phyloP scores from a whole-genome alignment of 306 rosid genomes.

The Senna siamea region DNA sequence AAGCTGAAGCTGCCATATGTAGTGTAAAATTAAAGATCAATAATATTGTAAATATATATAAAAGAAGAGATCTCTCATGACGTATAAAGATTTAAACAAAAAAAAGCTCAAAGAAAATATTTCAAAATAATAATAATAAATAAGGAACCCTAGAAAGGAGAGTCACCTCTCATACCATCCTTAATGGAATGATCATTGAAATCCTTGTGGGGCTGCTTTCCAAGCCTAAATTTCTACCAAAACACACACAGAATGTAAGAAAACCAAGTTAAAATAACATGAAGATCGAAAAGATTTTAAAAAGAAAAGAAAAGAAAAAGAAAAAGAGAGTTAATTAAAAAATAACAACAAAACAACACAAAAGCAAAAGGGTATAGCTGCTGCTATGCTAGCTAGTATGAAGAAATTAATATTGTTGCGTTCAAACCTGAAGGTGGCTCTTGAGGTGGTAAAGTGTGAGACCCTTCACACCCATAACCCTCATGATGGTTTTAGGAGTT shows the following conservation, averaged over 20 bases:
- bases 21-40: conserved; percentile 3
- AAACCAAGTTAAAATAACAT: conserved; percentile 27
- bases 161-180: conserved; percentile 81
- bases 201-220: conserved; percentile 99
- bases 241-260: not conserved
- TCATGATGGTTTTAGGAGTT: conserved; percentile 98
- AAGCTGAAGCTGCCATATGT: conserved; percentile 62
- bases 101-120: conserved; percentile 21
- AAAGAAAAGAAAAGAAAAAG: not conserved
- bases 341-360: not conserved
- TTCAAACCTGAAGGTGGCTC: conserved; percentile 97
- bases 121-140: not conserved
- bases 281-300: conserved; percentile 21
- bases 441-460: conserved; percentile 99
- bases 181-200: conserved; percentile 94
- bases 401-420: conserved; percentile 1
- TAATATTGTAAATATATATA: conserved; percentile 7
- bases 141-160: conserved; percentile 68
- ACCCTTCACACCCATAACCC: conserved; percentile 99
- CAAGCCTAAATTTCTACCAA: conserved; percentile 87
- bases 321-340: conserved; percentile 4
- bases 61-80: conserved; percentile 32
- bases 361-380: conserved; percentile 21
- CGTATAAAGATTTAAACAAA: conserved; percentile 28
- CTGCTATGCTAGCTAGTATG: too few species aligned